phyloP scores from a whole-genome alignment of 345 rosid genomes.

The Rhodamnia rubescens region DNA sequence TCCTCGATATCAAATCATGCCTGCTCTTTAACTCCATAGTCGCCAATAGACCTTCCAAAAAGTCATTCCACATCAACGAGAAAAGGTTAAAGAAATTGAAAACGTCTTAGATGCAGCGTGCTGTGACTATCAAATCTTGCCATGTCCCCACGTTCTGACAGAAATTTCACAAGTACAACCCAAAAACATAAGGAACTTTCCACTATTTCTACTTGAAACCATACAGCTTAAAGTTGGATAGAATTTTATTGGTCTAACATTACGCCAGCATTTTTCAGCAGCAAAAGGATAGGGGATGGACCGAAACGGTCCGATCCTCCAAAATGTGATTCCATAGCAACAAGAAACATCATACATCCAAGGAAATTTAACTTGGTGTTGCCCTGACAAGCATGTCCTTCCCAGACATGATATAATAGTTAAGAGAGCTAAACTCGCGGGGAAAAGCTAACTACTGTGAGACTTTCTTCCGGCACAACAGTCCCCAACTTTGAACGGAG shows the following conservation, averaged over 20 bases:
- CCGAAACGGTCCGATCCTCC: neutral
- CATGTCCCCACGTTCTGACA: neutral
- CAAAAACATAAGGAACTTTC: neutral
- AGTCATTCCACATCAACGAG: neutral
- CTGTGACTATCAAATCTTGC: neutral
- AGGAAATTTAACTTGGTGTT: neutral
- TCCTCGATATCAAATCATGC: slow-evolving; percentile 75
- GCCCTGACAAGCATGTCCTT: neutral
- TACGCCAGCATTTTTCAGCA: neutral
- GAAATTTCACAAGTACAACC: neutral
- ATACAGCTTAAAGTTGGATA: neutral
- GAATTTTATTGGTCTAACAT: neutral
- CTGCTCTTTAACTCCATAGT: slow-evolving; percentile 95
- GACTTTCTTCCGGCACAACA: neutral
- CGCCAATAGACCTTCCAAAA: slow-evolving; percentile 36
- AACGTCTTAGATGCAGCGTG: neutral
- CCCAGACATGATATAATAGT: neutral
- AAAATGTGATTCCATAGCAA: neutral
- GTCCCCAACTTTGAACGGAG: neutral
- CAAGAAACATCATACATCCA: neutral
- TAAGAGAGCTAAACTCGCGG: neutral
- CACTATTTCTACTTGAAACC: neutral
- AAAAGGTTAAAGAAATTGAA: neutral
- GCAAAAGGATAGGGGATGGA: neutral
- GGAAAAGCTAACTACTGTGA: neutral